Base-by-base conservation (phyloP, 441 rosid species). In the Erysimum cheiri region DNA sequence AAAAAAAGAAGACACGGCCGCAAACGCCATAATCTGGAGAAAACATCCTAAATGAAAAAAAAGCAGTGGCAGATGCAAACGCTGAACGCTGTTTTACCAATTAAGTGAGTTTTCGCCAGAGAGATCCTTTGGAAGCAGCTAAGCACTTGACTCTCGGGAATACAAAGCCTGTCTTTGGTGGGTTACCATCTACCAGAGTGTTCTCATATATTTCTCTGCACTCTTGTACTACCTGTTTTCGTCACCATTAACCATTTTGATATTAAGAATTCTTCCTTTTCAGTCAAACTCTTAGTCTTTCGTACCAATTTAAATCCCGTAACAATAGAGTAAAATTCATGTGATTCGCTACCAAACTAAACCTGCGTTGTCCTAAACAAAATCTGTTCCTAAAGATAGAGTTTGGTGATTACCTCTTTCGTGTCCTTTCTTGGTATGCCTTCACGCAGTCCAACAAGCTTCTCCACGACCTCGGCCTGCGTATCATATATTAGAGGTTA, bases 391-490 rank as follows among this genome's bases (percentile, higher is more conserved):
- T 14, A 44, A 14, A 28, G 4, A 9, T 3, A 53, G 40, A 14
- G 52, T 72, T 52, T n/a, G 44, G 29, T 50, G 32, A 41, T 64
- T 87, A 92, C 99, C 98, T 96, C 99, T 82, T 93, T 96, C 5
- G 99, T 93, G 70, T 93, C 99, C 74, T 96, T 96, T 37, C 91
- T 65, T 4, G 99, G 99, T 70, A 96, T 96, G 60, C 98, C 99
- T 82, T 96, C 98, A 64, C 98, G 91, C 36, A 92, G 72, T 75
- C 82, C 88, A 28, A 96, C 97, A 80, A 96, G 96, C 87, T 89
- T 96, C 86, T 96, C 99, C 22, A 96, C 98, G 6, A 96, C 98
- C 46, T 93, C 99, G 17, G 89, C 91, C 99, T 96, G 93, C 56
- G 64, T 40, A 55, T 39, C 3, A 8, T 54, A 22, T 49, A 48